Evolutionary conservation across 1,284 basidiomycete genomes (phyloP).

Genomic region (Boletellus sp.): DNA sequence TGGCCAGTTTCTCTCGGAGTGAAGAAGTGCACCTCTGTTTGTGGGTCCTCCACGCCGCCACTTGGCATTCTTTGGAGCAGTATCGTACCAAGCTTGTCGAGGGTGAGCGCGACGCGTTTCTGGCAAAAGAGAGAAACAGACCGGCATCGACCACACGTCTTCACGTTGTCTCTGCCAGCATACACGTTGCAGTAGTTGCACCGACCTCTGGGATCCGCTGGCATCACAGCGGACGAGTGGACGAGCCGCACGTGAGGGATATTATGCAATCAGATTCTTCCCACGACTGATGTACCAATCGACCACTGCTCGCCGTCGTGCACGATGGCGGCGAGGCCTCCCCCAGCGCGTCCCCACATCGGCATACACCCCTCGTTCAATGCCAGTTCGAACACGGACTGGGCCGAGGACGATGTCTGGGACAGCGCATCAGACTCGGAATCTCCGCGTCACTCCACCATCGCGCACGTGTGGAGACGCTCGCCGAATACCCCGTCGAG

Average conservation of each 20-base stretch:
- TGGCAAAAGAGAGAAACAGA: constrained; percentile 11
- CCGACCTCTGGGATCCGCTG: constrained; percentile 19
- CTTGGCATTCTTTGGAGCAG: constrained; percentile 30
- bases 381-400: constrained; percentile 50
- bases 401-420: constrained; percentile 88
- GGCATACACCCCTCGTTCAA: constrained; percentile 56
- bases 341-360: constrained; percentile 74
- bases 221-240: too few relatives aligned
- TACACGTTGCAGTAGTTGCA: constrained; percentile 30
- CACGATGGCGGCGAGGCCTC: constrained; percentile 63
- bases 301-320: constrained; percentile 18
- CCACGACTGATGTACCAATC: constrained; percentile 6
- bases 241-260: background rate
- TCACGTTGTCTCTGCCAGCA: constrained; percentile 29
- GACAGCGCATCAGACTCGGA: constrained; percentile 85
- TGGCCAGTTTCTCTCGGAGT: constrained; percentile 13
- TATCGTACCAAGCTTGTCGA: constrained; percentile 24
- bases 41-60: constrained; percentile 29
- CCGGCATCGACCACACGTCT: constrained; percentile 30
- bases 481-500: constrained; percentile 31
- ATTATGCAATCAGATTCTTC: constrained; percentile 3
- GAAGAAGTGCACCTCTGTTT: constrained; percentile 21
- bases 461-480: constrained; percentile 47
- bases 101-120: background rate
- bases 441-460: constrained; percentile 50